Conservation (phyloP, 441 rosid genomes). For the Syzygium syzygioides region DNA sequence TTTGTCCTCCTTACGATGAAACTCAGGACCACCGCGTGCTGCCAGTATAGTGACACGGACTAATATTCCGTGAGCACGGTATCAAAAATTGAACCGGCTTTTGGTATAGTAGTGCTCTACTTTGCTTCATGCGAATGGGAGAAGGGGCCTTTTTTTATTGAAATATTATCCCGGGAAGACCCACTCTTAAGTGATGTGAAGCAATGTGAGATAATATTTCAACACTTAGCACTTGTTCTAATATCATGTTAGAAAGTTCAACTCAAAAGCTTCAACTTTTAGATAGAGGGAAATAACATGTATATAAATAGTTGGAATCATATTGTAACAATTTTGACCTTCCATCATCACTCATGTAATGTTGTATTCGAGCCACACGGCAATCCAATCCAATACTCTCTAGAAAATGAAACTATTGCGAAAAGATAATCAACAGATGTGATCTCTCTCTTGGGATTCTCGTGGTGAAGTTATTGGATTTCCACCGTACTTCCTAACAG, state of each 20-base stretch:
- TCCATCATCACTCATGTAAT: neutral
- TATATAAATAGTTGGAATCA: accelerated
- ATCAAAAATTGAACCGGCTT: neutral
- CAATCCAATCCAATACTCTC: neutral
- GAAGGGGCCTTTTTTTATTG: neutral
- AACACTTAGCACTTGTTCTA: neutral
- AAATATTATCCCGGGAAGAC: neutral
- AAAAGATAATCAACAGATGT: neutral
- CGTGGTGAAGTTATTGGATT: neutral
- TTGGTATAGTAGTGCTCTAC: too few relatives aligned
- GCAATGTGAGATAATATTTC: too few relatives aligned
- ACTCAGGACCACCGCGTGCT: neutral
- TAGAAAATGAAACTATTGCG: neutral
- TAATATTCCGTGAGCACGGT: neutral
- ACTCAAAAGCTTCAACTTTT: neutral
- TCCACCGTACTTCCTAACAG: neutral
- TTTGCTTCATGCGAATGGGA: neutral
- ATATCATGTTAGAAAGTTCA: neutral
- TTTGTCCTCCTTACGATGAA: neutral
- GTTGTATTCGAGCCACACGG: neutral
- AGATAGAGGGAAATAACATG: neutral
- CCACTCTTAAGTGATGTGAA: too few relatives aligned
- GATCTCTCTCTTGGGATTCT: neutral
- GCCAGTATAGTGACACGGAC: neutral
- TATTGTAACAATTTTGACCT: neutral